Base-by-base conservation (phyloP, 768 basidiomycete genomes). In the Mycena venus region DNA sequence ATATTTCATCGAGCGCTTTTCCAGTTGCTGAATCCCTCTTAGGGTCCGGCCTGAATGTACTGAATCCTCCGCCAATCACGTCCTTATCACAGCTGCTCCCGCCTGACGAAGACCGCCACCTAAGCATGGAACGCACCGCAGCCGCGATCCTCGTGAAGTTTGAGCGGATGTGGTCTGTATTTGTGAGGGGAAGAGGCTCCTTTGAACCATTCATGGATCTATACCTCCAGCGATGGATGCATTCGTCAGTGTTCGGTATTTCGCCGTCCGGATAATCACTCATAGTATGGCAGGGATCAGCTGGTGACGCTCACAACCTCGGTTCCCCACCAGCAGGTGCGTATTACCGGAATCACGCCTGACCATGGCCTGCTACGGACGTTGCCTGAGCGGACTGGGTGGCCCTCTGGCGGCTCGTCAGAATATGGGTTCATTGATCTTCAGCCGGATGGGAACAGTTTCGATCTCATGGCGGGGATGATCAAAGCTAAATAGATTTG, bases 371-470 rank as follows among this genome's bases (percentile, higher is more conserved):
- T 99, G 36, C 84, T 99, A 70, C 90, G 96, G 62, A 98, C 97
- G 10, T 82, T 95, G 40, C 91, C 92, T 2, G 91, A 93, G 77
- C 84, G 86, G 32, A 81, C 80, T 73, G 80, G 83, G 25, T 82
- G 79, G 81, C 60, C 72, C 31, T 51, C 75, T 76, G 80, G 62
- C 27, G 55, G 49, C 15, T 72, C 74, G n/a, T 63, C 64, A 47
- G 78, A 84, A 68, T 69, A 82, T 72, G 86, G 85, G 29, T 97
- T 90, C 80, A 93, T 99, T 64, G 97, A 99, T 83, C 83, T 99
- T 23, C 98, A 98, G 81, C 98, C 98, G 2, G 97, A 99, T 79
- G 96, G 97, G 61, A 99, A 99, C 81, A 96, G 96, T 79, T 99
- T 99, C 77, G 98, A 99, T 83, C 87, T 99, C 76, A 94, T 98